Evolutionary conservation across 2,329 filamentous ascomycete species (phyloP), one percentile per base, ranked within the genome.

Genomic region (Pseudogymnoascus sp.): DNA sequence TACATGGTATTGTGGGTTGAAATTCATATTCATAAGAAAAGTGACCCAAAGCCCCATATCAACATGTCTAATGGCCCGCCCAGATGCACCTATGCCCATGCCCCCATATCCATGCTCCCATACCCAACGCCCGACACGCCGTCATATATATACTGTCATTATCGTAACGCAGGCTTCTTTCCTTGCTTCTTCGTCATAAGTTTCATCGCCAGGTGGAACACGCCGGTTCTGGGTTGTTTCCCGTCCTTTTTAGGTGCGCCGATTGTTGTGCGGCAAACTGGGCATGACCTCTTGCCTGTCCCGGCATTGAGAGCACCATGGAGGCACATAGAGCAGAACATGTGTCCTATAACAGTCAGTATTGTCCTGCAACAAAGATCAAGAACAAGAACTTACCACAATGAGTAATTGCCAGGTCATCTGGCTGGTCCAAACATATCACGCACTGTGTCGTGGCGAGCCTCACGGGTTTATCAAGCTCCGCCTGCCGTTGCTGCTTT

Each of bases 341-440:
- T 74, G 68, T 88, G 85, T 8, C 85, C 85, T 87, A 38, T 55
- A 41, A 59, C 39, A 33, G 36, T 29, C 39, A 44, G 41, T 29
- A 41, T 55, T 48, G 31, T 48, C 58, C 15, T 39, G 15, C 3
- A 33, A 55, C 35, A 59, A 38, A 59, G 17, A 39, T 29, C 15
- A 13, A 1, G 25, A 59, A 29, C 29, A 15, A 39, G 4, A 33
- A 71, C 83, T 66, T 82, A 88, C 85, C 85, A 72, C 85, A 88
- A 71, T 87, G 83, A 2, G 85, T 88, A 51, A 87, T 81, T 1
- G 84, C 86, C 64, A 88, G 68, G 29, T 78, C 76, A 1, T 79
- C 80, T 27, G 78, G 80, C 64, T 84, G 78, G 64, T 88, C 85
- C 83, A 88, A 85, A 73, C 85, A 88, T 63, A 88, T 88, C 44